phyloP scores from a whole-genome alignment of 106 monocot genomes.

The Alisma plantagoaquatica region DNA sequence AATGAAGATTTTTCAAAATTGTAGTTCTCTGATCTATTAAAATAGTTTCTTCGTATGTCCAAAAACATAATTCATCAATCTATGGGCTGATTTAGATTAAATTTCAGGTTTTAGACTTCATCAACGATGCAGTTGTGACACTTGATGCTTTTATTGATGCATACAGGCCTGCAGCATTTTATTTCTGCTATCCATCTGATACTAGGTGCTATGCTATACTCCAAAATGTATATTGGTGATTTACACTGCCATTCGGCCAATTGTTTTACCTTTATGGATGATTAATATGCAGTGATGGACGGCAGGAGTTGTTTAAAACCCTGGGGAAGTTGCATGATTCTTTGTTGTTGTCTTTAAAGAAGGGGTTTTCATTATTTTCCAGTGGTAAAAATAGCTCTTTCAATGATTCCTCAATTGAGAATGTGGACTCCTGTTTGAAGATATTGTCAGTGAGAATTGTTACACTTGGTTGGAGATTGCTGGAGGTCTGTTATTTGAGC shows the following conservation, averaged over 20 bases:
- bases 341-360: conserved; percentile 52
- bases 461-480: conserved; percentile 76
- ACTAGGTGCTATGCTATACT: conserved; percentile 34
- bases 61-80: no score
- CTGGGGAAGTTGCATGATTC: conserved; percentile 75
- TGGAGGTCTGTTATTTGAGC: conserved; percentile 70
- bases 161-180: conserved; percentile 50
- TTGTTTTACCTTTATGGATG: no score
- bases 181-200: conserved; percentile 52
- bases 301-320: conserved; percentile 48
- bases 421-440: conserved; percentile 37
- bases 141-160: conserved; percentile 79
- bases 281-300: conserved; percentile 43
- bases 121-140: conserved; percentile 88
- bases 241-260: no score
- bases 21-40: no score
- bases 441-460: conserved; percentile 55
- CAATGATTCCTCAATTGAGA: conserved; percentile 2
- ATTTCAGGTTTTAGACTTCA: conserved; percentile 86
- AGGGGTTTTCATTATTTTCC: conserved; percentile 35
- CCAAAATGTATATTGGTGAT: no score
- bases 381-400: conserved; percentile 1
- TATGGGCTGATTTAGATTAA: no score
- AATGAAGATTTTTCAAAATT: no score
- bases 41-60: no score